A percentile compares a stretch with the other conserved stretches of the same genome.
Evolutionary conservation across 768 basidiomycete species (phyloP).

Genomic region (Agaricus bisporus): DNA sequence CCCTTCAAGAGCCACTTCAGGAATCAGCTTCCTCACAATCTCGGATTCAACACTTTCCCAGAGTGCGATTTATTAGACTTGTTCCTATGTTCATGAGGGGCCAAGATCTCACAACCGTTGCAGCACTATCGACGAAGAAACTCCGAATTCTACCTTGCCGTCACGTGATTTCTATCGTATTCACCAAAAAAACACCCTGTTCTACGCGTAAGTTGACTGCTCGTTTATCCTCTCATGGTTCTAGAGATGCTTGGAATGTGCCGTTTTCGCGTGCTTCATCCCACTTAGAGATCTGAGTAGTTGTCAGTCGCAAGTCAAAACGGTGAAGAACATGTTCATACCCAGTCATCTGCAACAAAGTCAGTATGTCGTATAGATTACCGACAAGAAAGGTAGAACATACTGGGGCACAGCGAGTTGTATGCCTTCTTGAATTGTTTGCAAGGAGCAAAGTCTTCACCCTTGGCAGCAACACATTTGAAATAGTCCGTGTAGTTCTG

Average conservation of each 20-base stretch:
- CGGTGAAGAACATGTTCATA: conserved; percentile 25
- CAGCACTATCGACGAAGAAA: too few species aligned
- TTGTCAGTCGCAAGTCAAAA: conserved; percentile 9
- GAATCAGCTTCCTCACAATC: too few species aligned
- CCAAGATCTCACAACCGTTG: too few species aligned
- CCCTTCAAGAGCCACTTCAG: too few species aligned
- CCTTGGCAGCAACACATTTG: conserved; percentile 95
- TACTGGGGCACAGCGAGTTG: conserved; percentile 96
- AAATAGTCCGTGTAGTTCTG: conserved; percentile 99
- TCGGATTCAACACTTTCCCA: too few species aligned
- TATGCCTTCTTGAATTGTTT: conserved; percentile 97
- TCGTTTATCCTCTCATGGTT: conserved; percentile 32
- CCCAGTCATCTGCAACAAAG: conserved; percentile 78
- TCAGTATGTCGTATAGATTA: neutral
- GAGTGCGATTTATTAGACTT: too few species aligned
- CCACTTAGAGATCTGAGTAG: conserved; percentile 69
- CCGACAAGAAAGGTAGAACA: conserved; percentile 28
- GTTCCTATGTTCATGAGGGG: too few species aligned
- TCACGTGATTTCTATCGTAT: conserved; percentile 11
- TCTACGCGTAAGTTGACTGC: too few species aligned
- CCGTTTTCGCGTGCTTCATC: conserved; percentile 94
- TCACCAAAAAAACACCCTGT: neutral
- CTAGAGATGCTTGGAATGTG: conserved; percentile 88
- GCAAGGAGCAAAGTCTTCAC: conserved; percentile 97
- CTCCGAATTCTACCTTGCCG: conserved; percentile 3